Base-by-base conservation (phyloP, 163 green algal genomes). In the Scenedesmus sp. region DNA sequence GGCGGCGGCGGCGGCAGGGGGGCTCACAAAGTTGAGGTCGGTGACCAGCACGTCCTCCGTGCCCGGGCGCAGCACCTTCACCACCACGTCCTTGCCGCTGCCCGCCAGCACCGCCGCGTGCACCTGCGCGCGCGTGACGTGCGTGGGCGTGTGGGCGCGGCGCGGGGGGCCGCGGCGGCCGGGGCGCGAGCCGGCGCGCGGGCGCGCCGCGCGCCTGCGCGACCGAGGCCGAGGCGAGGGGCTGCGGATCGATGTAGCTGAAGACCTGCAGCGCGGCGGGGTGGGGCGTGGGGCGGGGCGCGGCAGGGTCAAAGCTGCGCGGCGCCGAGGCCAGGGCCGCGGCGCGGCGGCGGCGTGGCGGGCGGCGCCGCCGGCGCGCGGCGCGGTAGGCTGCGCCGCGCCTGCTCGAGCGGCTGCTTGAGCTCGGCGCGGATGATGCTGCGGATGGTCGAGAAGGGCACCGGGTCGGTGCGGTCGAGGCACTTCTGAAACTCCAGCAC, bases 401-500 rank as follows among this genome's bases (percentile, higher is more conserved):
- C 45, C 45, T 7, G n/a, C 9, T 28, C 9, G n/a, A 62, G n/a
- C 10, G 53, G 53, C 22, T 28, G 63, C 42, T 66, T 65, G 33
- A 98, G 83, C 60, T 98, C 96, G 22, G 85, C 17, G 70, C 93
- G 80, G 10, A 99, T 89, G 39, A 92, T 95, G 34, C 66, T 53
- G 77, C 87, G 77, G n/a, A 98, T 95, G n/a, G 65, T 50, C 6
- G 66, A 44, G 77, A 90, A 98, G 1, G 88, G 84, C 73, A 97
- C 87, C 0, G 92, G 84, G 15, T 93, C 87, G 5, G 89, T 93
- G 45, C 81, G 76, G 86, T 98, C 95, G 29, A 99, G 84, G 78
- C 95, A 98, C 77, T 94, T 97, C 74, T 98, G 93, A 53, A 99
- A 98, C 88, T 99, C 96, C 31, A 92, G 26, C 18, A 99, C 96